A percentile compares a stretch with the other conserved stretches of the same genome.
Evolutionary conservation across 2,329 filamentous ascomycete species (phyloP).

Genomic region (Rutstroemia sp.): DNA sequence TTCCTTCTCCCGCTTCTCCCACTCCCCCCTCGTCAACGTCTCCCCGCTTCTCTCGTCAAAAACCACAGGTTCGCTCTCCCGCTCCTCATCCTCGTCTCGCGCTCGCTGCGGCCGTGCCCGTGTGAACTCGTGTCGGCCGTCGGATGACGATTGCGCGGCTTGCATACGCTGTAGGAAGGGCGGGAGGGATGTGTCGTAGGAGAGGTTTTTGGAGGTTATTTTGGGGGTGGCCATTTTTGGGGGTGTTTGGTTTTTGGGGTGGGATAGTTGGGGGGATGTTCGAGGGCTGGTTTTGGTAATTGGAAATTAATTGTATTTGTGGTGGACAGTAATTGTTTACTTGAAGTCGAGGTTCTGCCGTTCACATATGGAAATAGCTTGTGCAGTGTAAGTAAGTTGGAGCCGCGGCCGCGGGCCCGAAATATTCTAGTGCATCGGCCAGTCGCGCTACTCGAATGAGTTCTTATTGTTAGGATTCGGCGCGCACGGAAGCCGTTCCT

Average conservation of each 20-base stretch:
- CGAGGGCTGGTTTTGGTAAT: too few relatives aligned
- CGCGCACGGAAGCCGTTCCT: too few relatives aligned
- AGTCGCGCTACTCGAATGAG: too few relatives aligned
- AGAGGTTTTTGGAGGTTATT: constrained; percentile 64
- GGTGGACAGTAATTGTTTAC: too few relatives aligned
- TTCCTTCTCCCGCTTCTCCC: constrained; percentile 28
- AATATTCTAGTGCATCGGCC: too few relatives aligned
- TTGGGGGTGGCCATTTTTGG: constrained; percentile 34
- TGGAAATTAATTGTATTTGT: too few relatives aligned
- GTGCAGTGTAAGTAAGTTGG: neutral
- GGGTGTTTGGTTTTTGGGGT: neutral
- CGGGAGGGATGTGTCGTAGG: constrained; percentile 53
- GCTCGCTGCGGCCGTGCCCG: constrained; percentile 36
- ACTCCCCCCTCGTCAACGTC: constrained; percentile 32
- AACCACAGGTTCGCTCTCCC: constrained; percentile 69
- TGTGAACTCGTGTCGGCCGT: constrained; percentile 34
- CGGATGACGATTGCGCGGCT: constrained; percentile 43
- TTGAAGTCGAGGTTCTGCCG: too few relatives aligned
- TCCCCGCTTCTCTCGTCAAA: constrained; percentile 67
- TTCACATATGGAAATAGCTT: neutral
- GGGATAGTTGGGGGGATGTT: too few relatives aligned
- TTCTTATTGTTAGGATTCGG: too few relatives aligned
- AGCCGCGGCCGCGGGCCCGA: neutral
- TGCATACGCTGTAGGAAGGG: constrained; percentile 53
- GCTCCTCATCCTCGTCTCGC: constrained; percentile 58